Percentiles rank a stretch among this genome's conserved stretches.
Evolutionary conservation across 306 rosid species (phyloP).

Genomic region (Citrullus amarus): DNA sequence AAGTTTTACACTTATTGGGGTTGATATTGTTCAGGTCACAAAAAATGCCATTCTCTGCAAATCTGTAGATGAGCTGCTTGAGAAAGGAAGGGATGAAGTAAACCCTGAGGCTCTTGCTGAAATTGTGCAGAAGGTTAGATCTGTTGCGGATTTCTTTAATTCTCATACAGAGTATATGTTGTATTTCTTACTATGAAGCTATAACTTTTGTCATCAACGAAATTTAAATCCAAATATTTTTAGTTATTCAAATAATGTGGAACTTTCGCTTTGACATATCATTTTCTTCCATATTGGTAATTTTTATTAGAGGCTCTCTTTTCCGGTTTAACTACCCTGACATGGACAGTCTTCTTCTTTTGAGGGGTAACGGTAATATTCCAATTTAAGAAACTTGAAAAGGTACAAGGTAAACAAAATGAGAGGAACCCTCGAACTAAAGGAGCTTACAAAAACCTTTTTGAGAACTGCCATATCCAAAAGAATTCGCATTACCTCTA

Average conservation of each 20-base stretch:
- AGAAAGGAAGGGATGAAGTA: slow-evolving; percentile 44
- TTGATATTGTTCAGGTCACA: slow-evolving; percentile 31
- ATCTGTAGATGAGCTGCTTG: slow-evolving; percentile 54
- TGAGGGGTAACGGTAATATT: neutral
- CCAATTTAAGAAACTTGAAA: neutral
- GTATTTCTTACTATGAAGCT: neutral
- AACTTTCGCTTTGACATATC: neutral
- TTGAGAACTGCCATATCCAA: neutral
- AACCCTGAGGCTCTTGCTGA: slow-evolving; percentile 39
- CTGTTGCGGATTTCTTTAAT: neutral
- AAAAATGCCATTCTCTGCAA: slow-evolving; percentile 64
- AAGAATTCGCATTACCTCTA: neutral
- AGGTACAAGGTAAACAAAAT: neutral
- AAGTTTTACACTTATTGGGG: neutral
- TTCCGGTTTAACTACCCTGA: neutral
- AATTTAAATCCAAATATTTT: neutral
- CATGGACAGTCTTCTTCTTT: neutral
- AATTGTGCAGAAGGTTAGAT: slow-evolving; percentile 53
- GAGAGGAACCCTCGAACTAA: neutral
- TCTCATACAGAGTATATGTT: neutral
- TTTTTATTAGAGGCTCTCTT: neutral
- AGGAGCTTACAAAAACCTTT: neutral
- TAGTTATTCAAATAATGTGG: neutral
- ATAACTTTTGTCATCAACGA: neutral
- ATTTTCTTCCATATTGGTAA: neutral